Evolutionary conservation across 768 basidiomycete species (phyloP).

Genomic region (Agaricus blazei): DNA sequence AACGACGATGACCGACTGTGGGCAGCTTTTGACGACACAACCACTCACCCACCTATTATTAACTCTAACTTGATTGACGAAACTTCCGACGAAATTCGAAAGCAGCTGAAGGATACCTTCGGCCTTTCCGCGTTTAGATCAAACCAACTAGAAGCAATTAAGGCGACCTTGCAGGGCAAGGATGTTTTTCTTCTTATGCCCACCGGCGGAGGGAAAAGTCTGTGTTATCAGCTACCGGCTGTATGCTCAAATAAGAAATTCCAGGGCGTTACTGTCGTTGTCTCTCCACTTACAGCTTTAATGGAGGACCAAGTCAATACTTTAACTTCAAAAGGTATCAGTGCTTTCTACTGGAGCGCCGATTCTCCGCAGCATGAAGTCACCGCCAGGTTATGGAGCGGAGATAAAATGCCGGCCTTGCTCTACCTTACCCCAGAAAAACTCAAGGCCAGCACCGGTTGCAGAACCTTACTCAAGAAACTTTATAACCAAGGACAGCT

Average conservation of each 20-base stretch:
- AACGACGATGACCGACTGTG: neutral
- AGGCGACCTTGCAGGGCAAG: constrained; percentile 67
- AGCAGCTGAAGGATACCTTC: constrained; percentile 56
- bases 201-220: constrained; percentile 89
- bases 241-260: constrained; percentile 69
- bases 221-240: constrained; percentile 90
- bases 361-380: constrained; percentile 38
- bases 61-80: constrained; percentile 6
- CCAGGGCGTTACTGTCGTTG: constrained; percentile 80
- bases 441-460: constrained; percentile 54
- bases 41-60: neutral
- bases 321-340: constrained; percentile 57
- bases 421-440: constrained; percentile 94
- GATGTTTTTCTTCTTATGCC: constrained; percentile 97
- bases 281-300: constrained; percentile 83
- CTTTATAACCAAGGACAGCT: constrained; percentile 55
- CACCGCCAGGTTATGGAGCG: constrained; percentile 36
- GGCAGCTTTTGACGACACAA: neutral
- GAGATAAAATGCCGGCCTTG: constrained; percentile 50
- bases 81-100: constrained; percentile 43
- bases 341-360: constrained; percentile 67
- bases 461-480: constrained; percentile 49
- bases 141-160: constrained; percentile 86
- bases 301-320: constrained; percentile 86
- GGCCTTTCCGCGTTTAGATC: constrained; percentile 61